These are phyloP conservation scores for Conoideocrella luteorostrata DNA, from an alignment of 2,329 filamentous ascomycete genomes.

Conservation along the genomic window DNA sequence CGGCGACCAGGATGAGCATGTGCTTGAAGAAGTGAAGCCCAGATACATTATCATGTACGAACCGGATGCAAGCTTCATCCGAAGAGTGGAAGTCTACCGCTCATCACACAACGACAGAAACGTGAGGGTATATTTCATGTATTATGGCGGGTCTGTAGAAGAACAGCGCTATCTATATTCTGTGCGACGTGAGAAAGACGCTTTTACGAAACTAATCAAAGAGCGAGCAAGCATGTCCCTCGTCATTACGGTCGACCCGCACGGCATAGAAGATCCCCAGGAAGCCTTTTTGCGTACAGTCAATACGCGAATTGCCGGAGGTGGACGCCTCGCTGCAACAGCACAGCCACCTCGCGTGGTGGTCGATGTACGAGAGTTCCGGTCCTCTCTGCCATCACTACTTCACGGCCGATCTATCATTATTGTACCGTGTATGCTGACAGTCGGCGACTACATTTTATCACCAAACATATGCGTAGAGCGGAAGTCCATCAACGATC, in stretches of 20 bases:
- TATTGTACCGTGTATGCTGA: constrained; percentile 90
- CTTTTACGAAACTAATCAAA: constrained; percentile 89
- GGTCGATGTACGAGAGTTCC: constrained; percentile 93
- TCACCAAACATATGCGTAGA: constrained; percentile 89
- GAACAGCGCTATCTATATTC: constrained; percentile 88
- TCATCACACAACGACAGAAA: constrained; percentile 87
- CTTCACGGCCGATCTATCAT: constrained; percentile 84
- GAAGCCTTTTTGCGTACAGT: constrained; percentile 90
- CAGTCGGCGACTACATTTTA: constrained; percentile 92
- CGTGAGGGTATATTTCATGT: constrained; percentile 92
- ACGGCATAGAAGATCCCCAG: constrained; percentile 70
- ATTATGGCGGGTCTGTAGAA: constrained; percentile 90
- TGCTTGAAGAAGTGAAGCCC: constrained; percentile 90
- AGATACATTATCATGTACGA: constrained; percentile 99
- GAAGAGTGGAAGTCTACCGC: constrained; percentile 89
- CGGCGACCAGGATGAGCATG: constrained; percentile 89
- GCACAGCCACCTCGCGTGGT: constrained; percentile 84
- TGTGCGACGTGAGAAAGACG: constrained; percentile 91
- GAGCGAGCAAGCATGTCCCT: constrained; percentile 91
- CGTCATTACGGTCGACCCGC: constrained; percentile 68
- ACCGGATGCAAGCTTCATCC: constrained; percentile 88
- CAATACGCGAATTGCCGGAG: constrained; percentile 93
- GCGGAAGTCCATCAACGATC: constrained; percentile 84
- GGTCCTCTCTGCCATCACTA: constrained; percentile 84
- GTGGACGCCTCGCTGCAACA: constrained; percentile 76